These are phyloP conservation scores for Aspergillus sp. DNA, from an alignment of 2,329 filamentous ascomycete genomes.

Conservation along the genomic window DNA sequence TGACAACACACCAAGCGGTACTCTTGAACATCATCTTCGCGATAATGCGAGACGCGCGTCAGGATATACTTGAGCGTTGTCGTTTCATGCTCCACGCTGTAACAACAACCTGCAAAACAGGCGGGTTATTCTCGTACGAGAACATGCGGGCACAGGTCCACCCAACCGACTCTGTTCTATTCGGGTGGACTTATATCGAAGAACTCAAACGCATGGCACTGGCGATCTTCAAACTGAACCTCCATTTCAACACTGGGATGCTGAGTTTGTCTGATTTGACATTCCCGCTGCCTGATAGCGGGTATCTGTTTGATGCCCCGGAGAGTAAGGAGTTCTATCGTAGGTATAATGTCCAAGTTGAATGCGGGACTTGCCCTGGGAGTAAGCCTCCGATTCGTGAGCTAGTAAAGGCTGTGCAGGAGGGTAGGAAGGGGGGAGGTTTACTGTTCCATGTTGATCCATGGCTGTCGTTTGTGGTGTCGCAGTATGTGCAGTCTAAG, in stretches of 20 bases:
- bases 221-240: neutral
- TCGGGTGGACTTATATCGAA: neutral
- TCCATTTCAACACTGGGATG: neutral
- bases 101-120: neutral
- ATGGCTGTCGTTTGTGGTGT: neutral
- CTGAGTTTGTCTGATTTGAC: neutral
- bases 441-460: neutral
- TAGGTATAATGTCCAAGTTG: neutral
- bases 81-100: neutral
- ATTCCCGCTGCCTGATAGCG: neutral
- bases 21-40: neutral
- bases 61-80: neutral
- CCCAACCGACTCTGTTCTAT: neutral
- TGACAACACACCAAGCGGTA: neutral
- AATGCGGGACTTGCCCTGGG: neutral
- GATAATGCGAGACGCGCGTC: neutral
- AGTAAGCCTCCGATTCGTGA: neutral
- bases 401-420: neutral
- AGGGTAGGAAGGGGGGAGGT: neutral
- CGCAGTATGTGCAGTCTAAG: neutral
- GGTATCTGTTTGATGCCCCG: neutral
- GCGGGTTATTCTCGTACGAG: neutral
- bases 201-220: neutral
- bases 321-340: neutral
- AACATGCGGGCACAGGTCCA: neutral